Evolutionary conservation across 129 eudicot species (phyloP).

Genomic region (Chrysanthemum lavandulifolium): DNA sequence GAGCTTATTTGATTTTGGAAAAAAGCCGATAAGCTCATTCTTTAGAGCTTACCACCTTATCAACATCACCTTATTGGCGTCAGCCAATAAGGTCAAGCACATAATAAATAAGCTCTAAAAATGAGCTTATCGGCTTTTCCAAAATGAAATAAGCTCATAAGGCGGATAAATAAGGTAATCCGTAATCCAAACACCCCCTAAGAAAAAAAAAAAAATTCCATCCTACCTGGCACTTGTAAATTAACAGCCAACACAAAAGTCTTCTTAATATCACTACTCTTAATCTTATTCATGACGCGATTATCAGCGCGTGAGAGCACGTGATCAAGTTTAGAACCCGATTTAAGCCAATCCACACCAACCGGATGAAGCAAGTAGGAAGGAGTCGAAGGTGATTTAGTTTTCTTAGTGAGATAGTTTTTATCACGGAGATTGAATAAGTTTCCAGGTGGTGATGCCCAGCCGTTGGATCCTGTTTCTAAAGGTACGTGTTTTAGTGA

Average conservation of each 20-base stretch:
- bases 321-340: slow-evolving; percentile 64
- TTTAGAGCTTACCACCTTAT: too few species aligned
- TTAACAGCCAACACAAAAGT: slow-evolving; percentile 62
- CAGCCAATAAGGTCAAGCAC: too few species aligned
- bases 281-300: slow-evolving; percentile 54
- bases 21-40: too few species aligned
- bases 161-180: too few species aligned
- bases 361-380: slow-evolving; percentile 70
- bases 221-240: slow-evolving; percentile 66
- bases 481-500: slow-evolving; percentile 71
- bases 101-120: too few species aligned
- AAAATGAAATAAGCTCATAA: too few species aligned
- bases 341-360: slow-evolving; percentile 86
- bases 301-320: slow-evolving; percentile 67
- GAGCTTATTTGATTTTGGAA: too few species aligned
- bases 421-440: slow-evolving; percentile 61
- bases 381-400: slow-evolving; percentile 53
- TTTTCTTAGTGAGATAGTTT: slow-evolving; percentile 58
- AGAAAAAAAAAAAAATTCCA: too few species aligned
- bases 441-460: slow-evolving; percentile 93
- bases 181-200: too few species aligned
- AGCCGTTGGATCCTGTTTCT: slow-evolving; percentile 75
- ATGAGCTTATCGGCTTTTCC: too few species aligned
- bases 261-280: slow-evolving; percentile 33
- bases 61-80: too few species aligned